Percentiles rank a stretch among this genome's conserved stretches.
Conservation (phyloP, 2,329 filamentous ascomycete species). For the Ophiosphaerella narmari region DNA sequence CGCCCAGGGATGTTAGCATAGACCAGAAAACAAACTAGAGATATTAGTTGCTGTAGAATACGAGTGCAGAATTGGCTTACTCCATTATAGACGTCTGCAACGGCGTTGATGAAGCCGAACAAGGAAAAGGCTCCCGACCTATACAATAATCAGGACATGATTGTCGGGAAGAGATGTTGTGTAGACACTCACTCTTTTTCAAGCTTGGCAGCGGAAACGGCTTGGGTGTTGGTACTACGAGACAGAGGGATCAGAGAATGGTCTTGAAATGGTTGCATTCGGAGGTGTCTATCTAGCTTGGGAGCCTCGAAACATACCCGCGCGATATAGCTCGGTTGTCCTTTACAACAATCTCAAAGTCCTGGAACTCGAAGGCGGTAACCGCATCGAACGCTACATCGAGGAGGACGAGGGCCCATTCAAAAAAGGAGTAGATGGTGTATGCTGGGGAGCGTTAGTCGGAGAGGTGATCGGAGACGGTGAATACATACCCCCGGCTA, state of each 20-base stretch:
- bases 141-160: slow-evolving; percentile 27
- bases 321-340: slow-evolving; percentile 89
- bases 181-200: slow-evolving; percentile 73
- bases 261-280: slow-evolving; percentile 42
- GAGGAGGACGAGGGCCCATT: slow-evolving; percentile 92
- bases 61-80: slow-evolving; percentile 56
- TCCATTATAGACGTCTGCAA: slow-evolving; percentile 89
- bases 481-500: slow-evolving; percentile 79
- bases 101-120: slow-evolving; percentile 75
- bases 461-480: not conserved
- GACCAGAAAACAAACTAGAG: slow-evolving; percentile 94
- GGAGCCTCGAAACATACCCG: slow-evolving; percentile 98
- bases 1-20: slow-evolving; percentile 83
- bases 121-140: slow-evolving; percentile 76
- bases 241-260: slow-evolving; percentile 43
- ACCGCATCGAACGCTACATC: slow-evolving; percentile 97
- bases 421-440: slow-evolving; percentile 96
- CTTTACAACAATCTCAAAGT: slow-evolving; percentile 84
- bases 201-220: slow-evolving; percentile 51
- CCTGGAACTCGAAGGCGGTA: slow-evolving; percentile 87
- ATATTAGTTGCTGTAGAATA: slow-evolving; percentile 6
- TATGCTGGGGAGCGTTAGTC: slow-evolving; percentile 68
- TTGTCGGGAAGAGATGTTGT: not conserved
- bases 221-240: slow-evolving; percentile 54
- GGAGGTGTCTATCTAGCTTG: slow-evolving; percentile 69